These are phyloP conservation scores for Globisporangium cylindrosporum DNA, from an alignment of 352 stramenopile species.

Conservation along the genomic window DNA sequence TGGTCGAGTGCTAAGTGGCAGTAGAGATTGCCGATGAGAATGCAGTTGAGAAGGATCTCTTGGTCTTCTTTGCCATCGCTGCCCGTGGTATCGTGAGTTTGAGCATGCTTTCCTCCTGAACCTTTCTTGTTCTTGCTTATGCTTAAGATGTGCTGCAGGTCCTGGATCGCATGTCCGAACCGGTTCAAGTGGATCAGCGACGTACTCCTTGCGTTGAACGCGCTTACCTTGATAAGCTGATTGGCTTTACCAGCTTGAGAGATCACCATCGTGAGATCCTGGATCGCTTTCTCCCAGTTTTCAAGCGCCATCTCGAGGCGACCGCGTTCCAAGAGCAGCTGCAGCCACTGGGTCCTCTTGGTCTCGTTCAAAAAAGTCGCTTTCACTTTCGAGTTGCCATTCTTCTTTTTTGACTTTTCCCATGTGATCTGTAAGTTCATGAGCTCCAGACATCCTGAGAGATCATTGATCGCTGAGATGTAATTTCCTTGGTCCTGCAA, in stretches of 20 bases:
- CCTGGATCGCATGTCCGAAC: constrained; percentile 44
- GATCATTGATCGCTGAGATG: constrained; percentile 35
- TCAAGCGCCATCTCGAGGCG: constrained; percentile 33
- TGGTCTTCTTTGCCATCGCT: constrained; percentile 14
- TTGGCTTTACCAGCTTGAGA: constrained; percentile 35
- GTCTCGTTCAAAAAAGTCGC: constrained; percentile 35
- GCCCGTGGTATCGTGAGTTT: neutral
- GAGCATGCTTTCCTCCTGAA: neutral
- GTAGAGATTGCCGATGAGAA: constrained; percentile 58
- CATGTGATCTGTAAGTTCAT: constrained; percentile 36
- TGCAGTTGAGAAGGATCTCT: constrained; percentile 32
- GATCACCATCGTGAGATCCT: constrained; percentile 44
- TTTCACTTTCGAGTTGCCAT: constrained; percentile 20
- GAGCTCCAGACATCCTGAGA: constrained; percentile 39
- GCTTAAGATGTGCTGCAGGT: constrained; percentile 34
- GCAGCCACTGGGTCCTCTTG: constrained; percentile 42
- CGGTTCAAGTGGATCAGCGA: constrained; percentile 35
- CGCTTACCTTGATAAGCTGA: constrained; percentile 19
- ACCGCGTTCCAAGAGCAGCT: constrained; percentile 42
- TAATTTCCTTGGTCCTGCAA: constrained; percentile 39
- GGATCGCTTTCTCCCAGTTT: constrained; percentile 39
- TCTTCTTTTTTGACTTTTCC: constrained; percentile 31
- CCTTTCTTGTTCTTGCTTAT: constrained; percentile 20
- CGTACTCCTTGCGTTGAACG: constrained; percentile 34
- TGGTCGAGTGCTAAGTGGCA: constrained; percentile 51